Percentiles rank a stretch among this genome's conserved stretches.
phyloP scores from a whole-genome alignment of 1,139 yeast species.

The Lodderomyces theae region DNA sequence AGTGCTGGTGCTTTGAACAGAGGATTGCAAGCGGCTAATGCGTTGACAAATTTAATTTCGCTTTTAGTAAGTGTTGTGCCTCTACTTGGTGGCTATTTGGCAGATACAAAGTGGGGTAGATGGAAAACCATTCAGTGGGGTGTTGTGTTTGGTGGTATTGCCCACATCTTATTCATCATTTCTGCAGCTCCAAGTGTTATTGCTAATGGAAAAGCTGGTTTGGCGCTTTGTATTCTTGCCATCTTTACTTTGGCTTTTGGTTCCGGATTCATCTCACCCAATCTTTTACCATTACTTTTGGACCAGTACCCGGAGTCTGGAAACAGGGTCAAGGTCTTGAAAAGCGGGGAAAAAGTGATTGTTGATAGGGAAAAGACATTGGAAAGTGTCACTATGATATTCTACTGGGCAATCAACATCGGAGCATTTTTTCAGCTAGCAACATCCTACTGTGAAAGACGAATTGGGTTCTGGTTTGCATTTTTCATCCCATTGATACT shows the following conservation, averaged over 20 bases:
- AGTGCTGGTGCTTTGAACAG: conserved; percentile 44
- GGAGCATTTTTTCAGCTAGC: conserved; percentile 80
- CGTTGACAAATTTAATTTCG: conserved; percentile 35
- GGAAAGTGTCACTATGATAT: conserved; percentile 71
- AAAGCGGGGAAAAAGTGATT: conserved; percentile 64
- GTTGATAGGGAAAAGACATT: conserved; percentile 72
- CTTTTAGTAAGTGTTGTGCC: conserved; percentile 46
- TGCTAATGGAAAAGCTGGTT: conserved; percentile 29
- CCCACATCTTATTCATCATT: conserved; percentile 38
- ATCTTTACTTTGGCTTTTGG: conserved; percentile 38
- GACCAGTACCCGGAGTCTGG: conserved; percentile 51
- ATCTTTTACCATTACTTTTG: conserved; percentile 50
- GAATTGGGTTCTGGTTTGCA: conserved; percentile 77
- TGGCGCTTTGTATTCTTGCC: conserved; percentile 36
- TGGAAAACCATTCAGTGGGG: conserved; percentile 44
- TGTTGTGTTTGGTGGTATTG: conserved; percentile 34
- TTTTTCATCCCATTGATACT: conserved; percentile 56
- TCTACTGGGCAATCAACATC: conserved; percentile 77
- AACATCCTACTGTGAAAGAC: conserved; percentile 68
- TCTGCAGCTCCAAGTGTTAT: conserved; percentile 42
- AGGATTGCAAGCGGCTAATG: conserved; percentile 40
- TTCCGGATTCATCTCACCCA: conserved; percentile 52
- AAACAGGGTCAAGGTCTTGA: conserved; percentile 57
- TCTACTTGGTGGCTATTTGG: conserved; percentile 41
- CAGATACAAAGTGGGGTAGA: conserved; percentile 43